Evolutionary conservation across 768 basidiomycete species (phyloP).

Genomic region (Leccinum disarticulatum): DNA sequence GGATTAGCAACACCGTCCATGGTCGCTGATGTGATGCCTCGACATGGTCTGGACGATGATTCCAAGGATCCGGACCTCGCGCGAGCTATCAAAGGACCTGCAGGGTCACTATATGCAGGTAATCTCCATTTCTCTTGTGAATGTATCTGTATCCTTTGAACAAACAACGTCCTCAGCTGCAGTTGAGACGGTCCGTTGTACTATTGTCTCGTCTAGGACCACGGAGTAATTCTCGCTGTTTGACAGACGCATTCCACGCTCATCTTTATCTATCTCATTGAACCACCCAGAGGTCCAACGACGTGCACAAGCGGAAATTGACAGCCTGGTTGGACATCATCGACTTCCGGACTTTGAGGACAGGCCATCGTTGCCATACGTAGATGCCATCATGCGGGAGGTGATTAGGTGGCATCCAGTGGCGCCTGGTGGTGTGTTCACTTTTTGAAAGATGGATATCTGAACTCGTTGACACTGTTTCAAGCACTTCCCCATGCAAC

Average conservation of each 20-base stretch:
- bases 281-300: not conserved
- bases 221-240: not conserved
- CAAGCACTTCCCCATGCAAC: not conserved
- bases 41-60: not conserved
- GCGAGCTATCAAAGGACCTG: not conserved
- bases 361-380: not conserved
- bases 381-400: not conserved
- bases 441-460: not conserved
- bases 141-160: not conserved
- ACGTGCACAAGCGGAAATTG: not conserved
- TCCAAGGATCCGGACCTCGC: not conserved
- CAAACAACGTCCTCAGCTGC: not conserved
- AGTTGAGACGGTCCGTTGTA: not conserved
- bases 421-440: not conserved
- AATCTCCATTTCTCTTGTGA: not conserved
- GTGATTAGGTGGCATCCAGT: not conserved
- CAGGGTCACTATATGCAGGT: conserved; percentile 21
- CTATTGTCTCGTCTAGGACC: not conserved
- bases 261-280: not conserved
- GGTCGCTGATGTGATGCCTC: not conserved
- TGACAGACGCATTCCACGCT: not conserved
- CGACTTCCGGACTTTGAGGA: not conserved
- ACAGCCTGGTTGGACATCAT: not conserved
- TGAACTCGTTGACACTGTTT: not conserved
- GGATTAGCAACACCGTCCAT: not conserved